Evolutionary conservation across 257 asterid genomes (phyloP).

Genomic region (Nicotiana tomentosiformis): DNA sequence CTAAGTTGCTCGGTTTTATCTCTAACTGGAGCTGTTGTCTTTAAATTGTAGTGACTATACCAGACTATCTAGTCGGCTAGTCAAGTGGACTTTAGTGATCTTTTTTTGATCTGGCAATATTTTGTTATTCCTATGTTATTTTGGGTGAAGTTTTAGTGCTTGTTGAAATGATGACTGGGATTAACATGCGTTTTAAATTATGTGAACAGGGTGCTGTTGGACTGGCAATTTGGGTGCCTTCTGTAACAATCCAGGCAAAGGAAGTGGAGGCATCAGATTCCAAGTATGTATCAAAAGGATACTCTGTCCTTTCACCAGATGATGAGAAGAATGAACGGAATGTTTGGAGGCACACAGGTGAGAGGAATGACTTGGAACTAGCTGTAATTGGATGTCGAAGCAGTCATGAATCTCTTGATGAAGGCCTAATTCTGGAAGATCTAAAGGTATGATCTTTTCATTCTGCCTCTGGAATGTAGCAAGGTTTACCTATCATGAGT

Average conservation of each 20-base stretch:
- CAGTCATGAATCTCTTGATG: constrained; percentile 40
- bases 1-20: neutral
- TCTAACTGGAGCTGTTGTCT: neutral
- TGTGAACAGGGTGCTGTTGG: constrained; percentile 92
- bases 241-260: constrained; percentile 74
- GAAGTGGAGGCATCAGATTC: constrained; percentile 47
- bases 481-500: neutral
- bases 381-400: constrained; percentile 36
- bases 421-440: constrained; percentile 60
- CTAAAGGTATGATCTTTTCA: constrained; percentile 46
- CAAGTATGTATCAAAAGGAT: constrained; percentile 48
- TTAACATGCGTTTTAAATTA: neutral
- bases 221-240: constrained; percentile 98
- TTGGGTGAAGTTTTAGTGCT: neutral
- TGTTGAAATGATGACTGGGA: neutral
- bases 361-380: constrained; percentile 63
- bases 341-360: constrained; percentile 38
- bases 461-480: neutral
- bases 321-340: constrained; percentile 49
- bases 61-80: neutral
- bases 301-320: constrained; percentile 51
- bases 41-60: neutral
- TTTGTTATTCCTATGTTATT: neutral
- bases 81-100: neutral
- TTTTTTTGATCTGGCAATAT: neutral